Conservation (phyloP, 2,329 filamentous ascomycete genomes). For the Teratosphaeriaceae sp. region DNA sequence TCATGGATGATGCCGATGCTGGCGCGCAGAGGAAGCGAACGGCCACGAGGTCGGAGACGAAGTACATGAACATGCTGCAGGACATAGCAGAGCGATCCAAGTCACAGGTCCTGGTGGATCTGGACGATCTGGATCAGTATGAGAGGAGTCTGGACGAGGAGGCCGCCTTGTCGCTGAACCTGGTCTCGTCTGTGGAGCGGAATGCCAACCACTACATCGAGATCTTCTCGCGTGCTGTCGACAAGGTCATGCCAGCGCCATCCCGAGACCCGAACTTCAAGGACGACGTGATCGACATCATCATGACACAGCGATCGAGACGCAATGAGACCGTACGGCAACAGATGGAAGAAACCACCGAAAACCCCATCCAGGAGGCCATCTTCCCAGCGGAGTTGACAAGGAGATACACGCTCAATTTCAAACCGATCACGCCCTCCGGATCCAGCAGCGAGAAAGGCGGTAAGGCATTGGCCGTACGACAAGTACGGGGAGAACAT, state of each 20-base stretch:
- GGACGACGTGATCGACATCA: constrained; percentile 92
- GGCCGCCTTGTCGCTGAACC: constrained; percentile 47
- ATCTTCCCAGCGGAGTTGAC: constrained; percentile 90
- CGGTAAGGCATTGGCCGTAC: constrained; percentile 71
- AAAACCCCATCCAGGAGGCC: constrained; percentile 58
- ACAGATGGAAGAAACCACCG: constrained; percentile 32
- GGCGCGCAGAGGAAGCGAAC: constrained; percentile 33
- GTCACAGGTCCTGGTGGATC: constrained; percentile 74
- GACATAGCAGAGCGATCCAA: constrained; percentile 73
- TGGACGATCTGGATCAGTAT: constrained; percentile 83
- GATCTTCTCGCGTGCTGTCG: constrained; percentile 78
- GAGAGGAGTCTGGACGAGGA: constrained; percentile 61
- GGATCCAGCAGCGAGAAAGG: constrained; percentile 55
- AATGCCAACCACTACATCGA: constrained; percentile 97
- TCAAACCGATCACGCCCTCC: constrained; percentile 79
- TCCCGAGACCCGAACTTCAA: constrained; percentile 84
- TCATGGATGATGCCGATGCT: constrained; percentile 69
- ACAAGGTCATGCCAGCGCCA: constrained; percentile 75
- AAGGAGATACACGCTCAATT: constrained; percentile 88
- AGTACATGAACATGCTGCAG: constrained; percentile 85
- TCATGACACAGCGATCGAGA: constrained; percentile 85
- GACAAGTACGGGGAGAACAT: constrained; percentile 87
- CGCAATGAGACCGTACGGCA: constrained; percentile 68
- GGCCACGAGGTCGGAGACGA: constrained; percentile 55
- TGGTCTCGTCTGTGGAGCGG: constrained; percentile 77